Percentiles rank a stretch among this genome's conserved stretches.
Evolutionary conservation across 768 basidiomycete species (phyloP).

Genomic region (Pleurotus sapidus): DNA sequence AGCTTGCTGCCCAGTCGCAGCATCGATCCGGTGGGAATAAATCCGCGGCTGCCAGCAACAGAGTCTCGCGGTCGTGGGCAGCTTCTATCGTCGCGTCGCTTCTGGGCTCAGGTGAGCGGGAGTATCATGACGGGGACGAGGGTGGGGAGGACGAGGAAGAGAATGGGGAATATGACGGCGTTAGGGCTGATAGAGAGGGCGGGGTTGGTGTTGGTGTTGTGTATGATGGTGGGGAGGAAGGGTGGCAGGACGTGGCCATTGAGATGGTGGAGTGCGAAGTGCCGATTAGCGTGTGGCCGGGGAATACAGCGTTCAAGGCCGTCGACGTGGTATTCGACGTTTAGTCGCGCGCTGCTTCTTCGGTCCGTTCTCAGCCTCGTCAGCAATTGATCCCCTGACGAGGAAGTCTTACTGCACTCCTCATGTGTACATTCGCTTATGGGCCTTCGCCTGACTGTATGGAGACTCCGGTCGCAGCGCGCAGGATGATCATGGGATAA

Average conservation of each 20-base stretch:
- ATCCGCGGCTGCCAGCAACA: slow-evolving; percentile 6
- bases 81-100: slow-evolving; percentile 34
- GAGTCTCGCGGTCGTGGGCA: slow-evolving; percentile 31
- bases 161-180: slow-evolving; percentile 42
- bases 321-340: slow-evolving; percentile 78
- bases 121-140: slow-evolving; percentile 51
- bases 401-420: too few species aligned
- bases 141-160: slow-evolving; percentile 21
- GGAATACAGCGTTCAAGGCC: slow-evolving; percentile 84
- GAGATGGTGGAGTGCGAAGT: slow-evolving; percentile 97
- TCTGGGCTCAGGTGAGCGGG: slow-evolving; percentile 36
- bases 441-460: too few species aligned
- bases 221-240: slow-evolving; percentile 52
- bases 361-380: too few species aligned
- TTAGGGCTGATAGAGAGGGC: slow-evolving; percentile 41
- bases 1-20: background rate
- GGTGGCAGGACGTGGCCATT: slow-evolving; percentile 64
- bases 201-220: slow-evolving; percentile 52
- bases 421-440: too few species aligned
- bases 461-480: too few species aligned
- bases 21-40: slow-evolving; percentile 1
- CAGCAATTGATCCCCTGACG: too few species aligned
- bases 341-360: slow-evolving; percentile 18
- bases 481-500: too few species aligned
- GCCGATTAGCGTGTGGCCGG: slow-evolving; percentile 83